Conservation (phyloP, 805 yeast genomes). For the Komagataella pastoris region DNA sequence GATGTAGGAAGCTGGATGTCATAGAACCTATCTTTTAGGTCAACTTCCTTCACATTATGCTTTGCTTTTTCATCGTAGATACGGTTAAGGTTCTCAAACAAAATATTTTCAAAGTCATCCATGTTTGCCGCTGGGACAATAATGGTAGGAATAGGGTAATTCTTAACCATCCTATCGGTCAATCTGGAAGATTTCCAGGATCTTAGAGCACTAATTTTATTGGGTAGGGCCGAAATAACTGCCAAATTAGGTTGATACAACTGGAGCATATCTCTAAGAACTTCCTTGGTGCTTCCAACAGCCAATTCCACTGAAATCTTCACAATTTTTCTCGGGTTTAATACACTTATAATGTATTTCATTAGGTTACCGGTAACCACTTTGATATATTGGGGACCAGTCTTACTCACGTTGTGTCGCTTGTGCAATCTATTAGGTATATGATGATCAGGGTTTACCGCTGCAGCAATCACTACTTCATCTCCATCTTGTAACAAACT, state of each 20-base stretch:
- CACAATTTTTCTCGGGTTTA: slow-evolving; percentile 30
- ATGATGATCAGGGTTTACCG: slow-evolving; percentile 21
- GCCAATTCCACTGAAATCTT: slow-evolving; percentile 49
- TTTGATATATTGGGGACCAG: slow-evolving; percentile 33
- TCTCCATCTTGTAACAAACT: slow-evolving; percentile 52
- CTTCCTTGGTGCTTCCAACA: slow-evolving; percentile 41
- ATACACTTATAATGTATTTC: slow-evolving; percentile 34
- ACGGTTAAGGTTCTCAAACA: slow-evolving; percentile 22
- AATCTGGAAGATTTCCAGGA: slow-evolving; percentile 52
- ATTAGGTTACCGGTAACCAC: slow-evolving; percentile 33
- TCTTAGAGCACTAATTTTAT: slow-evolving; percentile 32
- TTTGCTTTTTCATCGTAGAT: slow-evolving; percentile 6
- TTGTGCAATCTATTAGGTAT: neutral
- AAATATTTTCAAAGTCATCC: slow-evolving; percentile 32
- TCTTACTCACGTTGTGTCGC: slow-evolving; percentile 15
- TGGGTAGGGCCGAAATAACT: slow-evolving; percentile 40
- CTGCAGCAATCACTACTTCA: slow-evolving; percentile 45
- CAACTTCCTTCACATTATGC: slow-evolving; percentile 8
- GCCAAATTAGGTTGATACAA: slow-evolving; percentile 50
- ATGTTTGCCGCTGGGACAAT: slow-evolving; percentile 50
- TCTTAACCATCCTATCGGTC: slow-evolving; percentile 51
- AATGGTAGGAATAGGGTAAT: slow-evolving; percentile 52
- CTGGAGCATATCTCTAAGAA: slow-evolving; percentile 44
- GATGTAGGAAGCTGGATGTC: neutral
- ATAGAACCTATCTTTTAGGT: slow-evolving; percentile 7